phyloP scores from a whole-genome alignment of 2,329 filamentous ascomycete species.

The Alternaria postmessia region DNA sequence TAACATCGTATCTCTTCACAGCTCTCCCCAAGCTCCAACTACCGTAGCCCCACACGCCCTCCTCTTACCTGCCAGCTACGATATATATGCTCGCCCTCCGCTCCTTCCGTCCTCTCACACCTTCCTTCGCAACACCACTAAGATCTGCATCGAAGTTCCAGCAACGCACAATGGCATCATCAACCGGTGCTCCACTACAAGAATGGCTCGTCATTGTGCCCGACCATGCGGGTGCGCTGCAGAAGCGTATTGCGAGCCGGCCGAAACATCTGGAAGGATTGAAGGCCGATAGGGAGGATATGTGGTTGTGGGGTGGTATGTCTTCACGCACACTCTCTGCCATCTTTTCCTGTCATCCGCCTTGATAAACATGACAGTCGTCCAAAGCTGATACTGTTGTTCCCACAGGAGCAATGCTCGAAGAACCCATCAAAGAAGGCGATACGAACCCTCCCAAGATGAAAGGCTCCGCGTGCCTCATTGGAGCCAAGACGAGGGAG shows the following conservation, averaged over 20 bases:
- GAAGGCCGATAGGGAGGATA: conserved; percentile 35
- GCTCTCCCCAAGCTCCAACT: background rate
- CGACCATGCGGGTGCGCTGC: conserved; percentile 53
- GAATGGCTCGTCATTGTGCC: conserved; percentile 63
- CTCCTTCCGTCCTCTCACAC: conserved; percentile 6
- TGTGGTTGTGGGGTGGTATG: conserved; percentile 50
- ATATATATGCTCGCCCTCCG: conserved; percentile 18
- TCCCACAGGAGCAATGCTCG: conserved; percentile 45
- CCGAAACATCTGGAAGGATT: conserved; percentile 45
- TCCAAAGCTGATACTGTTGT: background rate
- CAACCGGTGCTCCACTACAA: conserved; percentile 27
- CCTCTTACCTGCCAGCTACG: background rate
- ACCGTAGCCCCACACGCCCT: conserved; percentile 4
- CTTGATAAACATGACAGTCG: background rate
- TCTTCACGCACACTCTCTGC: background rate
- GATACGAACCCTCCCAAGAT: conserved; percentile 70
- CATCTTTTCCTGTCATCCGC: background rate
- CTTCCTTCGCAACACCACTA: background rate
- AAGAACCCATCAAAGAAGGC: conserved; percentile 62
- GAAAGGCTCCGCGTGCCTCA: conserved; percentile 75
- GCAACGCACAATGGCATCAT: conserved; percentile 33
- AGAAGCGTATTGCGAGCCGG: conserved; percentile 55
- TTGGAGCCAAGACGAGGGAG: conserved; percentile 71
- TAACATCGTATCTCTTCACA: background rate
- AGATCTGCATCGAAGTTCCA: background rate